These are phyloP conservation scores for Xylariales sp. DNA, from an alignment of 2,329 filamentous ascomycete species.

Conservation along the genomic window DNA sequence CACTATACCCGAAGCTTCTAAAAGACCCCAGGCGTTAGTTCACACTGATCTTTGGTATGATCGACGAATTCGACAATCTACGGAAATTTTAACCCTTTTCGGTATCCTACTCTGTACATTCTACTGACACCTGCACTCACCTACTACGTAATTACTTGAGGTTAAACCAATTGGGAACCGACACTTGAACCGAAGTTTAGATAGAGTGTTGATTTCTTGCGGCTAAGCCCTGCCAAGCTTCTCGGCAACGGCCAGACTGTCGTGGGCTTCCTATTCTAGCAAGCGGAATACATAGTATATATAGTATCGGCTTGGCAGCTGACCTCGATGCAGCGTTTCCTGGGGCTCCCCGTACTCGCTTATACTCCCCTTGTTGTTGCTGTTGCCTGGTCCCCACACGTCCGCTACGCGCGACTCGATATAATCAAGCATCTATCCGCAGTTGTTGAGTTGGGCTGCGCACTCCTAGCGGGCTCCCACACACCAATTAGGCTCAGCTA, in stretches of 20 bases:
- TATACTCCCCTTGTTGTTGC: not conserved
- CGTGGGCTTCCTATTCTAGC: not conserved
- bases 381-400: not conserved
- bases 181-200: not conserved
- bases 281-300: not conserved
- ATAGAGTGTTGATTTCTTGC: not conserved
- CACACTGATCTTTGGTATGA: too few species aligned
- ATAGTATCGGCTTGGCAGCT: conserved; percentile 1
- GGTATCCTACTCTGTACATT: not conserved
- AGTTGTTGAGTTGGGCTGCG: not conserved
- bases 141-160: too few species aligned
- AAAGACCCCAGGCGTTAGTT: too few species aligned
- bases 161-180: not conserved
- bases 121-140: not conserved
- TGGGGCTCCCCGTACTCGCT: too few species aligned
- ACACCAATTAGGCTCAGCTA: not conserved
- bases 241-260: conserved; percentile 1
- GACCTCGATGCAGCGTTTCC: not conserved
- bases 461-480: not conserved
- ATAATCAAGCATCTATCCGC: conserved; percentile 10
- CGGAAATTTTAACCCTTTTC: not conserved
- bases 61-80: too few species aligned
- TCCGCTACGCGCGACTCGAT: not conserved
- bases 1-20: too few species aligned
- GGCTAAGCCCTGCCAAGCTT: conserved; percentile 18